A percentile compares a stretch with the other conserved stretches of the same genome.
Conservation (phyloP, 805 yeast genomes). For the Candida boidinii region DNA sequence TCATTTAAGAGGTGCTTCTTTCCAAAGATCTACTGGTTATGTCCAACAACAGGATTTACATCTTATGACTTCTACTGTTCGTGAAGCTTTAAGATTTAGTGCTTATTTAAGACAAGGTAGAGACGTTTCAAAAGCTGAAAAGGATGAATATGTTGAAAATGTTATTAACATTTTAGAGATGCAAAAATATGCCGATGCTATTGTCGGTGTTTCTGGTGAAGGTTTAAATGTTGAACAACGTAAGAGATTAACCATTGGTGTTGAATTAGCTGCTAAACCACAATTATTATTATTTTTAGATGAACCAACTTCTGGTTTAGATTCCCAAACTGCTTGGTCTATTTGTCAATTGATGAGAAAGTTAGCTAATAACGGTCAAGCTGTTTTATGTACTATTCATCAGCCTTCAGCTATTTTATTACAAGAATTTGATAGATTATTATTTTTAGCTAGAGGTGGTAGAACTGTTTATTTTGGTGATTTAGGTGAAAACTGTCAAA, state of each 20-base stretch:
- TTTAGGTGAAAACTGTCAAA: conserved; percentile 45
- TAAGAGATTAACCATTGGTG: conserved; percentile 47
- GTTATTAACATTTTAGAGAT: conserved; percentile 42
- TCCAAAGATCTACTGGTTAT: conserved; percentile 48
- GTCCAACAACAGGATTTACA: conserved; percentile 57
- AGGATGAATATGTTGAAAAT: conserved; percentile 42
- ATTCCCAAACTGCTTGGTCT: conserved; percentile 54
- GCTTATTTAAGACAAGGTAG: conserved; percentile 40
- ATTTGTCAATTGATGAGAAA: conserved; percentile 44
- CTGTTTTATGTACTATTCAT: conserved; percentile 64
- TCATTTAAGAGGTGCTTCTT: conserved; percentile 35
- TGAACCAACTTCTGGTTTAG: conserved; percentile 56
- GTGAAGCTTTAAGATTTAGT: conserved; percentile 45
- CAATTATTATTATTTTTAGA: conserved; percentile 45
- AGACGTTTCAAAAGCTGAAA: conserved; percentile 31
- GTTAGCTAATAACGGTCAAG: conserved; percentile 45
- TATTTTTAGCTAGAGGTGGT: conserved; percentile 66
- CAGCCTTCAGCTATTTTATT: conserved; percentile 79
- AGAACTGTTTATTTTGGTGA: conserved; percentile 71
- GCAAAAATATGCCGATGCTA: conserved; percentile 47
- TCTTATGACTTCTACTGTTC: conserved; percentile 39
- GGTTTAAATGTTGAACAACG: conserved; percentile 50
- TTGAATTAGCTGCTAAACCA: conserved; percentile 49
- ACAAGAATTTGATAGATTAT: conserved; percentile 69
- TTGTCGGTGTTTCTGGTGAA: conserved; percentile 39